Evolutionary conservation across 805 yeast genomes (phyloP), one percentile per base, ranked within the genome.

Genomic region (Candida vartiovaarae): DNA sequence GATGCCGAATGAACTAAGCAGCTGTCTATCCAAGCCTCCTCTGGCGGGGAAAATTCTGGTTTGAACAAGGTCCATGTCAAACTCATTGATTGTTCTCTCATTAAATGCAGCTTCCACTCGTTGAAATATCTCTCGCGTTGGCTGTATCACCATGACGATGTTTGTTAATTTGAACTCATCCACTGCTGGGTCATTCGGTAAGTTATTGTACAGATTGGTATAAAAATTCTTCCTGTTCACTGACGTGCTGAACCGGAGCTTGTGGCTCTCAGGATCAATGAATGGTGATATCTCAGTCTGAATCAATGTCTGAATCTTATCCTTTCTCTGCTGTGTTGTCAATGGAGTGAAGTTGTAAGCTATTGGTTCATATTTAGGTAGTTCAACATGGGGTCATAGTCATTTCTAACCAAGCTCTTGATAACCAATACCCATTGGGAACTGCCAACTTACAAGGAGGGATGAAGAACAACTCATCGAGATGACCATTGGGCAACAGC

Each of bases 61-160:
- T 40, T 70, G 54, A 5, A 69, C 56, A 3, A 76, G 56, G 36
- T 77, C 82, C 81, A 76, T 75, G 52, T 77, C 82, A 49, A 68
- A 75, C 31, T 76, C 79, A 15, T 57, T 47, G 1, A 44, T 30
- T 4, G 47, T 33, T 42, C 67, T 63, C 4, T 61, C 44, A 44
- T 49, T 48, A 55, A 58, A 42, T 36, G 60, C 42, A 46, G 58
- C 25, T 8, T 35, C 11, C 2, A 56, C 50, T 32, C 43, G 48
- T 3, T 53, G 42, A 43, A 51, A 66, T 9, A 55, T 33, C n/a
- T 48, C 45, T 5, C 36, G 39, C 2, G 62, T 64, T 4, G 87
- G 87, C 34, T 65, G 68, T 11, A 80, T 62, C 6, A 81, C 82
- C 81, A 82, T 80, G 5, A 82, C 56, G 48, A 75, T 76, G 36